Evolutionary conservation across 78 protist genomes (phyloP), one percentile per base, ranked within the genome.

Genomic region (Cavenderia fasciculata): DNA sequence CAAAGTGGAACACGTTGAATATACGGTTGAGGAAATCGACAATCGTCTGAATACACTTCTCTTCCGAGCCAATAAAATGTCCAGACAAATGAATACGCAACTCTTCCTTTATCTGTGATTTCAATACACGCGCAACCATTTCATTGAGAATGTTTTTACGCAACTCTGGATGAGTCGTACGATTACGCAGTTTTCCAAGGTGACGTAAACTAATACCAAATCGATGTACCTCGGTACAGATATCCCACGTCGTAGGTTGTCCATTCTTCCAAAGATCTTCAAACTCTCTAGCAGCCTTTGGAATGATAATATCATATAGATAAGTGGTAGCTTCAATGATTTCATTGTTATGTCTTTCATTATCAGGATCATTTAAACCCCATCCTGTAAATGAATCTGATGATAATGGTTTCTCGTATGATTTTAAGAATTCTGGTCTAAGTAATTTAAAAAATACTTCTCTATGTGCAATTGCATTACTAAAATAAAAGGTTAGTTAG

Each of bases 341-440:
- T 19, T 65, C 85, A 34, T 78, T n/a, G 6, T 78, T 78, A 25
- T 59, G 59, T 11, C 14, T 2, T 11, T 78, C 87, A 21, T 61
- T 36, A 27, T 78, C 56, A 2, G 65, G 87, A 34, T 71, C 78
- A 14, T 49, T 29, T 11, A 4, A 12, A 10, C 78, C 16, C 69
- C 70, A 85, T 12, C 85, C 85, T 18, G 70, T 85, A 25, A 85
- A 66, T 16, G 91, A 77, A 52, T 85, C 91, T 1, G 65, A 43
- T 21, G 27, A 33, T 21, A 85, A 65, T 4, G 77, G 78, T 11
- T 44, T 62, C 8, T 29, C 47, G 33, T 19, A 51, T 23, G 40
- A 11, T 25, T 34, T 47, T 10, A 85, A 25, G 33, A 85, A 68
- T 44, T 85, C 91, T 25, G 91, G 91, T 54, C 91, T 56, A 12